These are phyloP conservation scores for Blastobotrys buckinghamii DNA, from an alignment of 1,139 yeast genomes.

Conservation along the genomic window DNA sequence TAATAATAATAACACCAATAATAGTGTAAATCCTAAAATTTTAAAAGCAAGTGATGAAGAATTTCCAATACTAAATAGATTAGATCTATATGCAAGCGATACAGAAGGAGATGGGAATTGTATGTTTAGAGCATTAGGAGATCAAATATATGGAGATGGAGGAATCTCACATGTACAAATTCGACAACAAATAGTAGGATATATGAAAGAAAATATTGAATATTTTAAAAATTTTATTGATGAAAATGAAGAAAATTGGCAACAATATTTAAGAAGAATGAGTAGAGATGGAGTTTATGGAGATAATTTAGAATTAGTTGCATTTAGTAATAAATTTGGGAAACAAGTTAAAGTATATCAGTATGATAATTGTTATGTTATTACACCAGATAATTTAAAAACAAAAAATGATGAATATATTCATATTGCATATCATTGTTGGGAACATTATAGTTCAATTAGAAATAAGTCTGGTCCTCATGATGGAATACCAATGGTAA, in stretches of 20 bases:
- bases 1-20: background rate
- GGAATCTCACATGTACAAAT: conserved; percentile 29
- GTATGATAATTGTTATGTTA: conserved; percentile 33
- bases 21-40: background rate
- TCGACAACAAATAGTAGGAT: conserved; percentile 31
- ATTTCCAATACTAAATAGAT: conserved; percentile 33
- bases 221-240: conserved; percentile 31
- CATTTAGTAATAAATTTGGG: conserved; percentile 32
- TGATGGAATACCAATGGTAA: conserved; percentile 33
- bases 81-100: conserved; percentile 35
- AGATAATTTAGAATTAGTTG: conserved; percentile 39
- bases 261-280: conserved; percentile 33
- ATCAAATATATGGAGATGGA: conserved; percentile 37
- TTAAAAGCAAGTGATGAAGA: conserved; percentile 23
- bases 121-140: conserved; percentile 38
- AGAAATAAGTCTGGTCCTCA: conserved; percentile 36
- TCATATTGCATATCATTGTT: conserved; percentile 39
- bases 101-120: conserved; percentile 41
- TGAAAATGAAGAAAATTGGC: conserved; percentile 31
- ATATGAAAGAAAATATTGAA: conserved; percentile 29
- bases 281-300: conserved; percentile 38
- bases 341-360: conserved; percentile 36
- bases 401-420: conserved; percentile 16
- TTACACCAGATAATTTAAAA: conserved; percentile 19
- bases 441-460: conserved; percentile 41